These are phyloP conservation scores for Agrocybe pediades DNA, from an alignment of 768 basidiomycete genomes.

Conservation along the genomic window DNA sequence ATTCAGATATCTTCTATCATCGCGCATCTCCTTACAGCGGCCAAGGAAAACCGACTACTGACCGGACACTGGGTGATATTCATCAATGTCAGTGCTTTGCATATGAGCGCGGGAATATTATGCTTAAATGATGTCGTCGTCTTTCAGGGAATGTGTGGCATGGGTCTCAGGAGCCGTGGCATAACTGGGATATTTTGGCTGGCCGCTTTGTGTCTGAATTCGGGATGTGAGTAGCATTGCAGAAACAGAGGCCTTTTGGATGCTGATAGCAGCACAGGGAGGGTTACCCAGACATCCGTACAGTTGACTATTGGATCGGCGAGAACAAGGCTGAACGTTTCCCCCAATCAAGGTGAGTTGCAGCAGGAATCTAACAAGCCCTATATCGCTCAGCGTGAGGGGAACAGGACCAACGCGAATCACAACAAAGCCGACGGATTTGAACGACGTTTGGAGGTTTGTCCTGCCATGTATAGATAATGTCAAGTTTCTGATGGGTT, in stretches of 20 bases:
- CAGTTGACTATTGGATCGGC: slow-evolving; percentile 87
- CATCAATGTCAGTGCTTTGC: slow-evolving; percentile 72
- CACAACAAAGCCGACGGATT: slow-evolving; percentile 94
- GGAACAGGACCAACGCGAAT: slow-evolving; percentile 58
- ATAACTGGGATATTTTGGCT: slow-evolving; percentile 88
- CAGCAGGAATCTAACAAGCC: neutral
- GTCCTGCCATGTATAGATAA: slow-evolving; percentile 4
- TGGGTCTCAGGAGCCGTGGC: slow-evolving; percentile 90
- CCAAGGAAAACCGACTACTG: slow-evolving; percentile 68
- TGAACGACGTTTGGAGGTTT: slow-evolving; percentile 79
- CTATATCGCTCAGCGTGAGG: neutral
- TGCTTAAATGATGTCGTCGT: slow-evolving; percentile 3
- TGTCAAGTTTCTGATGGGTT: neutral
- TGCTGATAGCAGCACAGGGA: slow-evolving; percentile 50
- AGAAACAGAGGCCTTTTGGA: neutral
- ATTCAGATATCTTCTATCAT: slow-evolving; percentile 78
- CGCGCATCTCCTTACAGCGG: slow-evolving; percentile 89
- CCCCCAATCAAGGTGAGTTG: slow-evolving; percentile 80
- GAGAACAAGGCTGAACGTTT: slow-evolving; percentile 72
- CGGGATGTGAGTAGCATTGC: slow-evolving; percentile 65
- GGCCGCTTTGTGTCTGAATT: slow-evolving; percentile 96
- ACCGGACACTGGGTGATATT: slow-evolving; percentile 81
- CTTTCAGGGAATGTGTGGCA: slow-evolving; percentile 89
- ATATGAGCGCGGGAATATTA: neutral
- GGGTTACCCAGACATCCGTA: slow-evolving; percentile 86